A percentile compares a stretch with the other conserved stretches of the same genome.
Conservation (phyloP, 108 stramenopile species). For the Cylindrotheca closterium region DNA sequence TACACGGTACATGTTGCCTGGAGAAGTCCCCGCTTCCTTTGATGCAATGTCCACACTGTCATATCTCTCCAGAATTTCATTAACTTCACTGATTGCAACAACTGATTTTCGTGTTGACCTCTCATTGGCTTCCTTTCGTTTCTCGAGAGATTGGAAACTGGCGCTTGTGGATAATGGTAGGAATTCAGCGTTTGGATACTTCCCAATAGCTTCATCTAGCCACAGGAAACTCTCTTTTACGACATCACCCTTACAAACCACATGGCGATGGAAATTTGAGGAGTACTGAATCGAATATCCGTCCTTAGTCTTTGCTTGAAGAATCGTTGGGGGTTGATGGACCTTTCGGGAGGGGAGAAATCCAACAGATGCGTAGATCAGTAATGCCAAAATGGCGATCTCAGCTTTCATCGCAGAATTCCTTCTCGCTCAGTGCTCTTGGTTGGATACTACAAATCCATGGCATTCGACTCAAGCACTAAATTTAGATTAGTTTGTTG, state of each 20-base stretch:
- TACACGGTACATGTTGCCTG: not conserved
- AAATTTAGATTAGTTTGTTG: too few species aligned
- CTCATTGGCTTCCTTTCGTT: not conserved
- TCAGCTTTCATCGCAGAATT: too few species aligned
- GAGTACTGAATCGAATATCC: not conserved
- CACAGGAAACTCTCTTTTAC: slow-evolving; percentile 45
- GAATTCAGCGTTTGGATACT: slow-evolving; percentile 32
- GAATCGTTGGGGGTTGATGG: not conserved
- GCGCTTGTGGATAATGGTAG: not conserved
- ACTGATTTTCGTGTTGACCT: not conserved
- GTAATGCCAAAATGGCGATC: not conserved
- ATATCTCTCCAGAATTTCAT: not conserved
- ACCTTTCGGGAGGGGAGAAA: not conserved
- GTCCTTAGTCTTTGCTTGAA: not conserved
- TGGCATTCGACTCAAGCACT: too few species aligned
- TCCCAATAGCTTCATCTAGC: slow-evolving; percentile 41
- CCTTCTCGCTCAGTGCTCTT: too few species aligned
- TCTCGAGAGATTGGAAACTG: not conserved
- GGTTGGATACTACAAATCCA: too few species aligned
- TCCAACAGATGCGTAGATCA: not conserved
- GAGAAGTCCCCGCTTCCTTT: not conserved
- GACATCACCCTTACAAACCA: slow-evolving; percentile 8
- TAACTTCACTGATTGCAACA: not conserved
- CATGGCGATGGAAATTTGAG: slow-evolving; percentile 16
- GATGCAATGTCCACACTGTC: not conserved